Percentiles rank a stretch among this genome's conserved stretches.
phyloP scores from a whole-genome alignment of 345 rosid genomes.

The Limnanthes douglasii region DNA sequence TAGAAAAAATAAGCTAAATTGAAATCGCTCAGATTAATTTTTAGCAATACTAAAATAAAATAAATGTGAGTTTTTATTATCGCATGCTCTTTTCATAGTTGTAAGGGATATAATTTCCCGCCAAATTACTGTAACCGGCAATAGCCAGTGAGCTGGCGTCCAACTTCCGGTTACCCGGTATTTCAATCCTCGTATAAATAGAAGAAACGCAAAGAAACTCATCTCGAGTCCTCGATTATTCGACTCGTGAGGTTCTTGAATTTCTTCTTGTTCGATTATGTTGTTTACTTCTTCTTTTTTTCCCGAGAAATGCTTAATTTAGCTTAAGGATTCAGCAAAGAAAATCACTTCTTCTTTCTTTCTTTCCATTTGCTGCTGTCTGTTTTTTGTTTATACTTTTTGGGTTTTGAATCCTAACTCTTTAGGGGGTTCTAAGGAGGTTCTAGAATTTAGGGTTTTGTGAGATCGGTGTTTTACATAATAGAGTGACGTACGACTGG shows the following conservation, averaged over 20 bases:
- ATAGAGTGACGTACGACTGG: not conserved
- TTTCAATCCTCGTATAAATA: no score
- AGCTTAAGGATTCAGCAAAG: no score
- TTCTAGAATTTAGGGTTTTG: slow-evolving; percentile 14
- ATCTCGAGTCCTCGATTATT: not conserved
- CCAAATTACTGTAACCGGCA: slow-evolving; percentile 19
- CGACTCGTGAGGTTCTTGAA: not conserved
- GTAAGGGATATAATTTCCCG: slow-evolving; percentile 14
- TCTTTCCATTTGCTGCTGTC: not conserved
- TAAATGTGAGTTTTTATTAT: no score
- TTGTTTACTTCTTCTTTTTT: not conserved
- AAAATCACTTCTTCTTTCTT: not conserved
- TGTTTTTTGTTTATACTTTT: not conserved
- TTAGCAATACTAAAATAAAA: no score
- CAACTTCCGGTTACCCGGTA: slow-evolving; percentile 10
- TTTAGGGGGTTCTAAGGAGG: slow-evolving; percentile 11
- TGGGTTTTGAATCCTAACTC: slow-evolving; percentile 1
- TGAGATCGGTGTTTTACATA: slow-evolving; percentile 2
- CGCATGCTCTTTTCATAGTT: no score
- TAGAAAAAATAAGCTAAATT: no score
- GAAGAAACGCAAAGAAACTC: not conserved
- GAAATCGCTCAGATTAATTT: no score
- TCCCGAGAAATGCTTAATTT: no score
- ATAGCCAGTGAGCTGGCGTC: slow-evolving; percentile 9
- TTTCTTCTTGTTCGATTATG: not conserved